Conservation (phyloP, 305 asterid genomes). For the Solanum chacoense region DNA sequence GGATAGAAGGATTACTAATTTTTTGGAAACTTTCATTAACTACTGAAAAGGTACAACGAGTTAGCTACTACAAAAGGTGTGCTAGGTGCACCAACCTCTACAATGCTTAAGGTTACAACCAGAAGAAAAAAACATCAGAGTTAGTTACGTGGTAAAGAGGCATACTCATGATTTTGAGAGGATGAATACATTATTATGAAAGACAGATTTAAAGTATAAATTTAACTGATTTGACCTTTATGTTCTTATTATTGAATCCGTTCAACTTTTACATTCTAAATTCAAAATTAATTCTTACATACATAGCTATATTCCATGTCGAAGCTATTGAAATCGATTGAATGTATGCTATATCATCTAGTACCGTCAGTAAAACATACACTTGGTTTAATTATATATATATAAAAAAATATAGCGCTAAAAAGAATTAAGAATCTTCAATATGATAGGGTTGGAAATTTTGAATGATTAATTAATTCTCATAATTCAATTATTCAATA, state of each 20-base stretch:
- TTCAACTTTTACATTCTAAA: neutral
- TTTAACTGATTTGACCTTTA: neutral
- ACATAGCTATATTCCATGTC: neutral
- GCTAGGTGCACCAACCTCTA: neutral
- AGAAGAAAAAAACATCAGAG: neutral
- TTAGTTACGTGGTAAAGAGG: neutral
- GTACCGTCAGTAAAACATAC: neutral
- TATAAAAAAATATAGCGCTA: neutral
- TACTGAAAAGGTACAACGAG: neutral
- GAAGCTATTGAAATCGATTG: neutral
- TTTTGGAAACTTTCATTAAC: neutral
- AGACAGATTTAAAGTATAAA: neutral
- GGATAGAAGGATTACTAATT: fast-evolving
- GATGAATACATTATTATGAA: neutral
- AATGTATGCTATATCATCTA: neutral
- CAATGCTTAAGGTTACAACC: neutral
- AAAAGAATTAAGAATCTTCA: neutral
- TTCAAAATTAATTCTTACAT: neutral
- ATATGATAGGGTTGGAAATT: too few species aligned
- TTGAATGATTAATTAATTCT: neutral
- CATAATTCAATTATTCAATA: neutral
- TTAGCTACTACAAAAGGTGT: neutral
- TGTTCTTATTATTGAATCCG: neutral
- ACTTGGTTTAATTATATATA: neutral
- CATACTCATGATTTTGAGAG: neutral